Evolutionary conservation across 2,329 filamentous ascomycete genomes (phyloP), one percentile per base, ranked within the genome.

Genomic region (Hymenoscyphus fructigenus): DNA sequence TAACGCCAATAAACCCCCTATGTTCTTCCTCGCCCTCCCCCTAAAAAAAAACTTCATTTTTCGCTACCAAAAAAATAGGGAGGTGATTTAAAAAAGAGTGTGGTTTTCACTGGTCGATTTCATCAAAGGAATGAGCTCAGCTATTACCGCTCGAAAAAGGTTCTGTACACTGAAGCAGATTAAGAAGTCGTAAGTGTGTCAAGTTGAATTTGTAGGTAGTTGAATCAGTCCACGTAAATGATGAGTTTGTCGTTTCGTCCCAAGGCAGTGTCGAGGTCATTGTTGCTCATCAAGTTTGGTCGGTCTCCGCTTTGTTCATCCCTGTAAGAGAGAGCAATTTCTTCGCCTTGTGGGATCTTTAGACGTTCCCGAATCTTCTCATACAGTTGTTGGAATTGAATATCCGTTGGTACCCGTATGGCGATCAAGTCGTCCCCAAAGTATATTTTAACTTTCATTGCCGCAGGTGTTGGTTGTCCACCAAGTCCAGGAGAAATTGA

Each of bases 381-480:
- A 71, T 90, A 89, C 9, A 99, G 83, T 67, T 92, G 90, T 61
- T 85, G 82, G 77, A 89, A 95, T 62, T 85, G 85, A 72, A 96
- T 92, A 62, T 96, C 91, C 1, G 85, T 85, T 0, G 94, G 90
- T 63, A 98, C 92, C 38, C 93, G 89, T 73, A 99, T 93, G 56
- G 95, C 91, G 70, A 97, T 94, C 64, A 96, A 87, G 70, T 97
- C 94, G 66, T 93, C 90, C 69, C 94, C 91, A 80, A 92, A 97
- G 80, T 91, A 95, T 62, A 97, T 90, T 80, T 98, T 98, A 76
- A 98, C 91, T 78, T 97, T 98, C 81, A 97, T 89, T 3, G 87
- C 84, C 7, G 83, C 79, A 57, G 71, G 44, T 61, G 69, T 69
- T 59, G 47, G 62, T 23, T 69, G 73, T n/a, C 71, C 70, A 66